Percentiles rank a stretch among this genome's conserved stretches.
These are phyloP conservation scores for Zopfochytrium polystomum DNA, from an alignment of 371 early-diverging fungal species.

Conservation along the genomic window DNA sequence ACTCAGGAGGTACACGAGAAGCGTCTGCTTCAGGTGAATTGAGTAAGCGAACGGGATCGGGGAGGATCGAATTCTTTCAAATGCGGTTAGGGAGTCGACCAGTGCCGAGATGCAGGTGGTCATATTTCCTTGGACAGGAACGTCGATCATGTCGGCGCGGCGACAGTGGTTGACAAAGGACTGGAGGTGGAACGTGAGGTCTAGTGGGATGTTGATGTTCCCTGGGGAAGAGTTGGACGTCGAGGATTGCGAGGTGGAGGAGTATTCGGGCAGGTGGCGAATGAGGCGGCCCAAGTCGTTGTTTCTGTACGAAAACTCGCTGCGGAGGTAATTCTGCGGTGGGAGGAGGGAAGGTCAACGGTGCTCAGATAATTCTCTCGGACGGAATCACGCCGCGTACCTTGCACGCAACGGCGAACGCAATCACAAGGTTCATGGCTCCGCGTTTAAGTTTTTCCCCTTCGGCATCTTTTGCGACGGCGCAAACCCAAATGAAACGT, in stretches of 20 bases:
- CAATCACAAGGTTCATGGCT: constrained; percentile 70
- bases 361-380: background rate
- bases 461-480: constrained; percentile 6
- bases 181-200: constrained; percentile 34
- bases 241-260: constrained; percentile 1
- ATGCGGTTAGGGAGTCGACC: constrained; percentile 64
- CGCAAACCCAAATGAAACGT: constrained; percentile 67
- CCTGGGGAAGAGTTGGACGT: background rate
- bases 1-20: constrained; percentile 42
- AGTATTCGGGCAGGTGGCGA: constrained; percentile 42
- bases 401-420: constrained; percentile 62
- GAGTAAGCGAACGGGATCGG: constrained; percentile 82
- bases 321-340: constrained; percentile 62
- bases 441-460: constrained; percentile 56
- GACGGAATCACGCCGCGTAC: background rate
- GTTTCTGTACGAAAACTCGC: constrained; percentile 55
- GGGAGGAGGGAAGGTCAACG: too few relatives aligned
- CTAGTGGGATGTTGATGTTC: constrained; percentile 16
- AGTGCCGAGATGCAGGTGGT: constrained; percentile 29
- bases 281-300: constrained; percentile 41
- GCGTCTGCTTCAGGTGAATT: constrained; percentile 61
- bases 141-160: constrained; percentile 28
- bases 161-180: constrained; percentile 30
- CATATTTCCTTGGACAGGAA: constrained; percentile 28
- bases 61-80: constrained; percentile 73